phyloP scores from a whole-genome alignment of 805 yeast species.

The Yarrowia hollandica region DNA sequence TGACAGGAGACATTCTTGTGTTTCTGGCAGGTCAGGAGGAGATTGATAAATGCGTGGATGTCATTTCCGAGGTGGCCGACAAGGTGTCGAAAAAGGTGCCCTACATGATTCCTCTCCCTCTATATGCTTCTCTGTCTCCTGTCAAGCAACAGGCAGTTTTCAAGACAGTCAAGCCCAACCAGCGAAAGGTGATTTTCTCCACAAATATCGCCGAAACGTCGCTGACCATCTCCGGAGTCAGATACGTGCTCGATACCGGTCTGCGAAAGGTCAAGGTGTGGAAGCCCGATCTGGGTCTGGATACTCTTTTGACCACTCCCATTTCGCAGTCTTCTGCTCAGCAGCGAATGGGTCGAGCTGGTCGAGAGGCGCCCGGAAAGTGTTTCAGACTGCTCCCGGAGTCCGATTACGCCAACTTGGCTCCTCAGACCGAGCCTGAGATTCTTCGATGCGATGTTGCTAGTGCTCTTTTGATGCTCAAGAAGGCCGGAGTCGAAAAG shows the following conservation, averaged over 20 bases:
- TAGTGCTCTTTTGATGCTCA: conserved; percentile 79
- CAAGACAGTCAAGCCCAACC: conserved; percentile 57
- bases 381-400: conserved; percentile 84
- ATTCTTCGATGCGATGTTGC: conserved; percentile 83
- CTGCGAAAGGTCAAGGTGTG: conserved; percentile 90
- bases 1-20: conserved; percentile 85
- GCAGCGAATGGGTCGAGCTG: conserved; percentile 99
- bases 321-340: conserved; percentile 92
- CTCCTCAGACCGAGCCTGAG: conserved; percentile 88
- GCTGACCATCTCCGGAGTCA: conserved; percentile 90
- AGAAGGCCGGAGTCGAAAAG: conserved; percentile 79
- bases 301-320: conserved; percentile 89
- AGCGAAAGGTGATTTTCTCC: conserved; percentile 83
- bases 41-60: conserved; percentile 76
- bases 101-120: conserved; percentile 69
- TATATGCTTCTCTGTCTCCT: conserved; percentile 93
- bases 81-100: conserved; percentile 76
- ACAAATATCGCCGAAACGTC: conserved; percentile 99
- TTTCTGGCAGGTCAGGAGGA: conserved; percentile 97
- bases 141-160: conserved; percentile 80
- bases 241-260: conserved; percentile 91
- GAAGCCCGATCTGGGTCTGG: conserved; percentile 88
- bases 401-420: conserved; percentile 56
- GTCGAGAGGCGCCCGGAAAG: conserved; percentile 93
- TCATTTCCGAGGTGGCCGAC: conserved; percentile 58